Percentiles rank a stretch among this genome's conserved stretches.
These are phyloP conservation scores for Phytophthora ohioensis DNA, from an alignment of 352 stramenopile species.

Conservation along the genomic window DNA sequence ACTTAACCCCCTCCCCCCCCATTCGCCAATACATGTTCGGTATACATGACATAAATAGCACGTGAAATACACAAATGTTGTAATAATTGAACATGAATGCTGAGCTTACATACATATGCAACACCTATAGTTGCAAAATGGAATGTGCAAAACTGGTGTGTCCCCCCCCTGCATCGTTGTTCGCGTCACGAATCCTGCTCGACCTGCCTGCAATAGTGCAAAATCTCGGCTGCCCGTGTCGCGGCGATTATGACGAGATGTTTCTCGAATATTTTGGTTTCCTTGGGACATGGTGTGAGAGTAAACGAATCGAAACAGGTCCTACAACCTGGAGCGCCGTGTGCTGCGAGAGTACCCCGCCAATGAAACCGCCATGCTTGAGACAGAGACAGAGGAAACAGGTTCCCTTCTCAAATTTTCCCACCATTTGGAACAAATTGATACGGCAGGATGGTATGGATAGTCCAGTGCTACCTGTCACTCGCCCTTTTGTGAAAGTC, in stretches of 20 bases:
- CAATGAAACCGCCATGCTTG: neutral
- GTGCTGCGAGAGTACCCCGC: neutral
- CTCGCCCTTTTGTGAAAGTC: neutral
- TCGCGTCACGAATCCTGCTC: too few relatives aligned
- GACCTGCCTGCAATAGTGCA: too few relatives aligned
- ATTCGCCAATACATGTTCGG: too few relatives aligned
- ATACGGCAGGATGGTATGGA: neutral
- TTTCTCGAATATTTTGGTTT: neutral
- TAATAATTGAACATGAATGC: too few relatives aligned
- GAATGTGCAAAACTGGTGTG: too few relatives aligned
- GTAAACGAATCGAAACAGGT: neutral
- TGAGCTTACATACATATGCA: too few relatives aligned
- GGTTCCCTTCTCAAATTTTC: neutral
- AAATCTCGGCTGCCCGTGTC: neutral
- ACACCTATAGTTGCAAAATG: too few relatives aligned
- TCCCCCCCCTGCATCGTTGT: too few relatives aligned
- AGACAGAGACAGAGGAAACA: neutral
- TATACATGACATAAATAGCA: too few relatives aligned
- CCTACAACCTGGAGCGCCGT: neutral
- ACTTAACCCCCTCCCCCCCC: too few relatives aligned
- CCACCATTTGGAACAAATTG: neutral
- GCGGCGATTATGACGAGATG: neutral
- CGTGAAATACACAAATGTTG: too few relatives aligned
- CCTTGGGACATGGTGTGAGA: neutral
- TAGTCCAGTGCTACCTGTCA: neutral